phyloP scores from a whole-genome alignment of 805 yeast species.

The Millerozyma acaciae region DNA sequence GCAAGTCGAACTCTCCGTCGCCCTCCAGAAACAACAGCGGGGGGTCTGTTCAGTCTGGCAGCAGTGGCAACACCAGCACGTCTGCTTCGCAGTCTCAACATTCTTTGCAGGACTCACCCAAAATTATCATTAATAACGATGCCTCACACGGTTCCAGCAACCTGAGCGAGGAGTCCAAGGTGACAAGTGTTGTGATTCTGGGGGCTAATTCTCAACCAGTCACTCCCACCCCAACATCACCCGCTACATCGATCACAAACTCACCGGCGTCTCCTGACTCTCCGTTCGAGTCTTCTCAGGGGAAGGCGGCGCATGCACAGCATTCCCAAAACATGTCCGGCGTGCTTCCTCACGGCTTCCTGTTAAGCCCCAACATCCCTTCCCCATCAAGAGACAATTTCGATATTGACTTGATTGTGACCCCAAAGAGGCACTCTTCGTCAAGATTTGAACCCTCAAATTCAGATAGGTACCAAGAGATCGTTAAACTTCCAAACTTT shows the following conservation, averaged over 20 bases:
- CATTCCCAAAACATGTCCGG: constrained; percentile 19
- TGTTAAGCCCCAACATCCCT: constrained; percentile 35
- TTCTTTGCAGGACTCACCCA: constrained; percentile 16
- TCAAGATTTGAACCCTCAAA: constrained; percentile 81
- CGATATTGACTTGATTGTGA: constrained; percentile 72
- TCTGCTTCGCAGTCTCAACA: constrained; percentile 4
- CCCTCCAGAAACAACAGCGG: constrained; percentile 30
- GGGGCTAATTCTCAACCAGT: constrained; percentile 7
- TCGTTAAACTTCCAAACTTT: constrained; percentile 77
- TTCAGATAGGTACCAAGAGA: constrained; percentile 36
- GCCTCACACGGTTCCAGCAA: constrained; percentile 4
- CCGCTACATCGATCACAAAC: constrained; percentile 14
- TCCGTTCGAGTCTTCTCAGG: constrained; percentile 4
- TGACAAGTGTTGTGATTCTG: constrained; percentile 7
- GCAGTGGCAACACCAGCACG: constrained; percentile 5
- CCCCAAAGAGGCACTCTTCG: constrained; percentile 87
- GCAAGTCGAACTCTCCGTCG: constrained; percentile 29
- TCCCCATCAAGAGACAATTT: constrained; percentile 62
- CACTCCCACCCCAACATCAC: constrained; percentile 22
- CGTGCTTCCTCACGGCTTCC: constrained; percentile 16
- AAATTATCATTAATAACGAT: constrained; percentile 16
- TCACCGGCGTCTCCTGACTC: constrained; percentile 6
- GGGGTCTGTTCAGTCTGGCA: constrained; percentile 20
- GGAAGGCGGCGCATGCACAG: constrained; percentile 7
- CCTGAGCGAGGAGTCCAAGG: constrained; percentile 3